Evolutionary conservation across 1,284 basidiomycete genomes (phyloP), one percentile per base, ranked within the genome.

Genomic region (Neotropicomus parvogracilis): DNA sequence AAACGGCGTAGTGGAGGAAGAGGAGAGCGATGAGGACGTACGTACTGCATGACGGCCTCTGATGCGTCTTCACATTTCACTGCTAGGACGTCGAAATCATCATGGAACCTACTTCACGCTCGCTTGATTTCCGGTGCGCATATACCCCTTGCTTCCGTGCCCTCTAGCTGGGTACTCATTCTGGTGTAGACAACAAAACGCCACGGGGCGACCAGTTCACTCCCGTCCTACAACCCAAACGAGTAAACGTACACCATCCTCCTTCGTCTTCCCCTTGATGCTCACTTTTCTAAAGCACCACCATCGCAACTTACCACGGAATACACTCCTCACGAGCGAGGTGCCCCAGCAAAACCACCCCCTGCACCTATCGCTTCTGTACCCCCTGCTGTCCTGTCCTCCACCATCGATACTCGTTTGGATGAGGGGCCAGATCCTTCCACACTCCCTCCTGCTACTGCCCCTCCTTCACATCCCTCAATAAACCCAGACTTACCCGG

Each of bases 321-420:
- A 69, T 95, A 95, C 67, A 92, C 86, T 0, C 90, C 89, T 8
- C 81, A 85, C n/a, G 79, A 88, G 50, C 77, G 91, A 37, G 84
- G 82, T 8, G 45, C 70, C 48, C 46, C 70, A 46, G 58, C 63
- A 35, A 63, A 56, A 48, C 40, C 53, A 21, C 46, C 24, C 14
- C 45, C 50, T 43, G 54, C 59, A 44, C 46, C 67, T 28, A 50
- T 59, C 9, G 50, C 63, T 31, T 53, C 65, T n/a, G 43, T 24
- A 26, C 44, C 45, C 14, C 55, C 61, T 28, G 50, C 63, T 28
- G 42, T 45, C 31, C 56, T 62, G 34, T 24, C 55, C 40, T 46
- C 55, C 40, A 49, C 54, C 35, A 40, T 46, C 29, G 68, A 58
- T 49, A 63, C 50, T 52, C 65, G 35, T 27, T 52, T 55, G 49